Percentiles rank a stretch among this genome's conserved stretches.
Conservation (phyloP, 202 grass and related monocot genomes). For the Alloteropsis angusta region DNA sequence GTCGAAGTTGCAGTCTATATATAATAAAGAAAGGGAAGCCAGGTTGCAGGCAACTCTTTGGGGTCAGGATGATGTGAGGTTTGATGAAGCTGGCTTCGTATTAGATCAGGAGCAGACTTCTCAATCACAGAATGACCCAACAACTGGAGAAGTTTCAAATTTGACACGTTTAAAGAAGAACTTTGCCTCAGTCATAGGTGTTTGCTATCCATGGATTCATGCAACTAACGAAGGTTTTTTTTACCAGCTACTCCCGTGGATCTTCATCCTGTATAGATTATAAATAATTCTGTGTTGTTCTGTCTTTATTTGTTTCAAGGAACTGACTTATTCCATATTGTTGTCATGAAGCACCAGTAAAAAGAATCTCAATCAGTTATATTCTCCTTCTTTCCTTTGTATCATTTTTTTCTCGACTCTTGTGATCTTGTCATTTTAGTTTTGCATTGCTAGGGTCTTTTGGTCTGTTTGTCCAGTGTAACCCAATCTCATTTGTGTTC, state of each 20-base stretch:
- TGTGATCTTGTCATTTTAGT: not conserved
- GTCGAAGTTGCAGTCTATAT: constrained; percentile 85
- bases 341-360: not conserved
- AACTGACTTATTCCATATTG: constrained; percentile 1
- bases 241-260: not conserved
- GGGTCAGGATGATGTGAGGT: constrained; percentile 66
- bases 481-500: not conserved
- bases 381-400: not conserved
- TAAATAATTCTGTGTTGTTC: not conserved
- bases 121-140: constrained; percentile 26
- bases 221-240: constrained; percentile 82
- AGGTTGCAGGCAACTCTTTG: constrained; percentile 98
- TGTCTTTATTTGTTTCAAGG: not conserved
- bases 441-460: not conserved
- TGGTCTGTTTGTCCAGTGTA: not conserved
- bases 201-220: constrained; percentile 99
- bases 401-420: not conserved
- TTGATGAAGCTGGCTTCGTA: constrained; percentile 61
- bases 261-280: not conserved
- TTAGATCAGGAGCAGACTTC: constrained; percentile 67
- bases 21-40: constrained; percentile 95
- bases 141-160: constrained; percentile 42
- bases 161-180: constrained; percentile 65
- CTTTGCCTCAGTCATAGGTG: constrained; percentile 51
- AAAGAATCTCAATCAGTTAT: not conserved